Conservation (phyloP, 148 eudicot genomes). For the Suaeda aralocaspica region DNA sequence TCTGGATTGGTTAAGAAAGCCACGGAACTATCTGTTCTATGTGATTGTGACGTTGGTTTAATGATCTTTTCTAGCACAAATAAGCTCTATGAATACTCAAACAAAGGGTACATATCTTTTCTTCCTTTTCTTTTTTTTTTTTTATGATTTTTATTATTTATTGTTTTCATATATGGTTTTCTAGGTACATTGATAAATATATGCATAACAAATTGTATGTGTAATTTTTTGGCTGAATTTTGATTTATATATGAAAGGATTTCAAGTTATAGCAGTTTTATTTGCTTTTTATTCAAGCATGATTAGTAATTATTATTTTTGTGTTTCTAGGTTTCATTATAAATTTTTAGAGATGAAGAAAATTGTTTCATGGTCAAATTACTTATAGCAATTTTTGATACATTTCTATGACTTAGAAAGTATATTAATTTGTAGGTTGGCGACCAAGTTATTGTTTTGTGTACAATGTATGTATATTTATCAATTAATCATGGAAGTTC, state of each 20-base stretch:
- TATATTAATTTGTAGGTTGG: neutral
- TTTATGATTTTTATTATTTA: neutral
- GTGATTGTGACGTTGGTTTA: conserved; percentile 66
- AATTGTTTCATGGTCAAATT: too few relatives aligned
- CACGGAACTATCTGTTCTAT: conserved; percentile 50
- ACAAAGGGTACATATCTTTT: conserved; percentile 32
- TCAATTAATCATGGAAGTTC: too few relatives aligned
- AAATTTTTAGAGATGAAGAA: too few relatives aligned
- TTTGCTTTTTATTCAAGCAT: too few relatives aligned
- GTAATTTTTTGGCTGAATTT: too few relatives aligned
- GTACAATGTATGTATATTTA: neutral
- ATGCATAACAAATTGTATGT: too few relatives aligned
- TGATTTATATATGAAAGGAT: too few relatives aligned
- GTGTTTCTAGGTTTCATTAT: too few relatives aligned
- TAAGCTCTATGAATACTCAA: conserved; percentile 49
- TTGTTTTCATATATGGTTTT: neutral
- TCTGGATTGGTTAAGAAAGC: conserved; percentile 71
- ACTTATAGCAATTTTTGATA: neutral
- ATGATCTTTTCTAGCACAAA: conserved; percentile 63
- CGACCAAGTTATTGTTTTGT: neutral
- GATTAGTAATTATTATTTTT: too few relatives aligned
- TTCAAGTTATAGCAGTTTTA: too few relatives aligned
- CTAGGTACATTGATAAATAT: neutral
- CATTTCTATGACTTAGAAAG: neutral
- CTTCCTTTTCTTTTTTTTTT: neutral